These are phyloP conservation scores for Xylaria sp. DNA, from an alignment of 2,329 filamentous ascomycete genomes.

Conservation along the genomic window DNA sequence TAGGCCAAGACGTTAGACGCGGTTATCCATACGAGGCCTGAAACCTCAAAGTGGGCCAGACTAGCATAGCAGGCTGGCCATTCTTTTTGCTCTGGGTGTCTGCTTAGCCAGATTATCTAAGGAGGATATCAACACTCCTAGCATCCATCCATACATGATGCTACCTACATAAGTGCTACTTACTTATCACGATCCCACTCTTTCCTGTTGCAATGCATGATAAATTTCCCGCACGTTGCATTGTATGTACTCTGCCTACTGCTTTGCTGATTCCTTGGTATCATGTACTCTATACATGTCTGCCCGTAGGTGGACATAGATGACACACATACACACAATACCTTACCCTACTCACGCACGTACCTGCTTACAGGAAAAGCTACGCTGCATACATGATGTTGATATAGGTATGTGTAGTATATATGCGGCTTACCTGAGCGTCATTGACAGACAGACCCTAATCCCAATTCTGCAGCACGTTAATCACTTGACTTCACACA, in stretches of 20 bases:
- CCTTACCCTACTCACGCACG: neutral
- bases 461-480: neutral
- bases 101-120: neutral
- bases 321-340: neutral
- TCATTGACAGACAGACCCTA: neutral
- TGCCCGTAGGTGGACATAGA: neutral
- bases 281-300: neutral
- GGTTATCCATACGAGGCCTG: neutral
- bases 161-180: neutral
- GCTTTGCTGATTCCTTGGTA: no score
- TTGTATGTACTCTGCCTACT: neutral
- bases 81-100: neutral
- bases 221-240: neutral
- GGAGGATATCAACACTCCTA: constrained; percentile 1
- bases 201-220: neutral
- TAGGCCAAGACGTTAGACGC: neutral
- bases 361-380: neutral
- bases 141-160: neutral
- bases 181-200: constrained; percentile 1
- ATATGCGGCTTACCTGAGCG: neutral
- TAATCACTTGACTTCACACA: neutral
- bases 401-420: neutral
- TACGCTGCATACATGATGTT: neutral
- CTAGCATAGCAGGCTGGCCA: neutral
- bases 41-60: neutral